Base-by-base conservation (phyloP, 176 grass and related monocot genomes). In the Triticum urartu region DNA sequence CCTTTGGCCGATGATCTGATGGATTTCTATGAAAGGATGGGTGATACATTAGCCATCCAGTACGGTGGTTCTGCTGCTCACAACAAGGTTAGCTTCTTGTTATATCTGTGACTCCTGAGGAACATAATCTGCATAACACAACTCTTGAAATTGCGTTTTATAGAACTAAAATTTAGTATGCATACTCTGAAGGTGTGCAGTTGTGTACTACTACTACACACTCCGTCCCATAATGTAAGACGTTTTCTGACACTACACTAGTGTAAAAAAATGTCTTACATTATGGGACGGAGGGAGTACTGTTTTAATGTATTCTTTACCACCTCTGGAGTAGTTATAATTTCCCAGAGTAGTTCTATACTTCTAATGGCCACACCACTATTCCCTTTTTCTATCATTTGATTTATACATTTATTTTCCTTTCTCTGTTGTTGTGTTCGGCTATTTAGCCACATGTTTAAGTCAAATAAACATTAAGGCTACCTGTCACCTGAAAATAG, bases 61-160 rank as follows among this genome's bases (percentile, higher is more conserved):
- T 99, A 99, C 22, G 87, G 87, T 66, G 97, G 97, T 33, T 99
- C 97, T 85, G 97, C 94, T 69, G 97, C 97, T 70, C 97, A 99
- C 86, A 99, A 99, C 67, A 99, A 99, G 97, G 97, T 99, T 91
- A 12, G 24, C 74, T 15, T 60, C 21, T 39, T 77, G 68, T 84
- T 87, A 64, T 77, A 38, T 72, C 62, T 70, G 71, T 64, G 43
- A 69, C 38, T 87, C 38, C 25, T 25, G 56, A n/a, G 63, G 34
- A 77, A 86, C 32, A 56, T 73, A 6, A 40, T 88, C 21, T 48
- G 30, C 80, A 78, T 70, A 66, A 32, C 30, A 66, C 35, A 36
- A 86, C 56, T 90, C 33, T 77, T 75, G 63, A 68, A 48, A 50
- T 52, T 17, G 74, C 1, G 47, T 5, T 73, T 73, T 73, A 54